phyloP scores from a whole-genome alignment of 345 rosid species.

The Raphanus sativus region DNA sequence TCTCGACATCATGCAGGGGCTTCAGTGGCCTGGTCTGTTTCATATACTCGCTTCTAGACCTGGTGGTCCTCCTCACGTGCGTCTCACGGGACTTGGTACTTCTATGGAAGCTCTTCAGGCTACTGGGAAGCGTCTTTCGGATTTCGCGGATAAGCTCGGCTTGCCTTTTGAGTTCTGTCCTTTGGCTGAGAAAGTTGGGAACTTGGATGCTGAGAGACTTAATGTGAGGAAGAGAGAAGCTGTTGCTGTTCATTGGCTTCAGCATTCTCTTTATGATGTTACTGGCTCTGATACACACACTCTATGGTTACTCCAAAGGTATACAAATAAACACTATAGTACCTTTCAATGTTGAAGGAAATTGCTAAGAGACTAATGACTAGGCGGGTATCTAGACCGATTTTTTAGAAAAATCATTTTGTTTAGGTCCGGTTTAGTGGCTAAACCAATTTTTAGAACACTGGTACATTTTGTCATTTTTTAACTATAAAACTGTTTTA shows the following conservation, averaged over 20 bases:
- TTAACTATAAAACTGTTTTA: neutral
- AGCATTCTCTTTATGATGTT: conserved; percentile 95
- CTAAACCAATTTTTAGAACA: no score
- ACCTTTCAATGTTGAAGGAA: neutral
- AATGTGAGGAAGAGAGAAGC: conserved; percentile 86
- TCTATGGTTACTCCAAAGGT: conserved; percentile 89
- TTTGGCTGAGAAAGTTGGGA: conserved; percentile 84
- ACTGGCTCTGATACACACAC: conserved; percentile 91
- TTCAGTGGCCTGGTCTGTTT: conserved; percentile 98
- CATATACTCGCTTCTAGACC: conserved; percentile 90
- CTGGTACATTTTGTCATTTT: neutral
- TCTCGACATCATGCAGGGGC: conserved; percentile 95
- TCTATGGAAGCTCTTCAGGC: conserved; percentile 88
- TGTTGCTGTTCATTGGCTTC: conserved; percentile 96
- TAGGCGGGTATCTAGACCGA: no score
- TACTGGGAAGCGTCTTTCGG: conserved; percentile 87
- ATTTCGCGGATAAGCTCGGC: conserved; percentile 85
- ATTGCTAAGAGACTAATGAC: no score
- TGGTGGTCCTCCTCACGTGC: conserved; percentile 92
- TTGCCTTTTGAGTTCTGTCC: conserved; percentile 88
- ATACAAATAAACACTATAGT: neutral
- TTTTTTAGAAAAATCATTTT: no score
- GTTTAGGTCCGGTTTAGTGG: no score
- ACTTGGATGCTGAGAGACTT: conserved; percentile 71
- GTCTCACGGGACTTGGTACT: conserved; percentile 91